A percentile compares a stretch with the other conserved stretches of the same genome.
Conservation (phyloP, 164 flowering plant genomes). For the Sedum album region DNA sequence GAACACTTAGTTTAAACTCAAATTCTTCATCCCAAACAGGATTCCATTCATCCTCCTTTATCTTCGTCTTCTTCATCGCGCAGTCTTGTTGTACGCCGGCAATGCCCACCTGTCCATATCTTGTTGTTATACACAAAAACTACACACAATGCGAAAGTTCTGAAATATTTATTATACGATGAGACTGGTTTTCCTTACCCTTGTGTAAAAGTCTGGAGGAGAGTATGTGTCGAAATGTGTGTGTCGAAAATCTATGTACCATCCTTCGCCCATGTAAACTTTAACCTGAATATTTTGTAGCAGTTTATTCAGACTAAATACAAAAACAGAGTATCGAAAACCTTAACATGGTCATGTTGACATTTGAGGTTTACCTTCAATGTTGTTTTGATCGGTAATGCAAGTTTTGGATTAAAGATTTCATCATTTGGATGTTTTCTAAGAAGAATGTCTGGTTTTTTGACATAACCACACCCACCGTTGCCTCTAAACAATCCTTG, state of each 20-base stretch:
- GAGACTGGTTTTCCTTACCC: neutral
- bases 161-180: no score
- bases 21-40: slow-evolving; percentile 67
- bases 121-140: neutral
- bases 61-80: slow-evolving; percentile 55
- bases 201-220: slow-evolving; percentile 10
- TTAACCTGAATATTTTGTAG: slow-evolving; percentile 30
- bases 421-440: slow-evolving; percentile 23
- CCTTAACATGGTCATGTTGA: neutral
- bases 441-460: slow-evolving; percentile 50
- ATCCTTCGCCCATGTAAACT: slow-evolving; percentile 71
- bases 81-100: slow-evolving; percentile 61
- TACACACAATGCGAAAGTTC: neutral
- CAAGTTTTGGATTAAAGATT: slow-evolving; percentile 38
- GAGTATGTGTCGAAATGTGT: slow-evolving; percentile 56
- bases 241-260: slow-evolving; percentile 44
- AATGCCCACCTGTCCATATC: slow-evolving; percentile 44
- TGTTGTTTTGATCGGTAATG: slow-evolving; percentile 38
- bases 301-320: neutral
- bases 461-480: slow-evolving; percentile 62
- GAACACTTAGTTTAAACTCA: slow-evolving; percentile 42
- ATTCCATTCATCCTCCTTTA: slow-evolving; percentile 53
- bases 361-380: slow-evolving; percentile 29
- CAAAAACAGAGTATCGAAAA: neutral
- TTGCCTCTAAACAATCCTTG: slow-evolving; percentile 66